These are phyloP conservation scores for Solanum tarapatanum DNA, from an alignment of 257 asterid species.

Conservation along the genomic window DNA sequence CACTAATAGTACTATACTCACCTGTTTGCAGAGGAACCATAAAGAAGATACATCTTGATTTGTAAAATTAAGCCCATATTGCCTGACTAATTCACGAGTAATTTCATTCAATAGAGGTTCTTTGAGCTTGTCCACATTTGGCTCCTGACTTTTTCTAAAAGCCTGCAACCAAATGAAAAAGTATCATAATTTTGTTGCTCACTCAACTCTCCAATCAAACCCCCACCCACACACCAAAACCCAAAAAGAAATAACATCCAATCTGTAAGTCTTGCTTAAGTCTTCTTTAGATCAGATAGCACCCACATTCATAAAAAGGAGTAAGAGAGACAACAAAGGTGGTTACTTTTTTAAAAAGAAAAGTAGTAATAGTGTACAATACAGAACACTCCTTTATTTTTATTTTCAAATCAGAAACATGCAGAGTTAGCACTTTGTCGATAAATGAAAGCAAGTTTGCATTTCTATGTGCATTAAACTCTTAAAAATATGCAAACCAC, in stretches of 20 bases:
- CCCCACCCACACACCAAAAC: background rate
- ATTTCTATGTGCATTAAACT: background rate
- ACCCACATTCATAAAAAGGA: background rate
- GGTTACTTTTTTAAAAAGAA: background rate
- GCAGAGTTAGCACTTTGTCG: background rate
- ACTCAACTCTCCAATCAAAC: background rate
- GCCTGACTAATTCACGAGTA: conserved; percentile 35
- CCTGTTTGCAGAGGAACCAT: conserved; percentile 96
- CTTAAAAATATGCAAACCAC: background rate
- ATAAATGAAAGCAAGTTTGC: background rate
- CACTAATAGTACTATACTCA: conserved; percentile 1
- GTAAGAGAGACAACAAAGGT: background rate
- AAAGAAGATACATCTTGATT: conserved; percentile 53
- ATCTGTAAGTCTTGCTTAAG: background rate
- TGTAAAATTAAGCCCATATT: conserved; percentile 74
- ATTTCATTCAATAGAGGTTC: conserved; percentile 66
- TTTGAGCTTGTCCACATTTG: conserved; percentile 63
- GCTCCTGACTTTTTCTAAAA: conserved; percentile 82
- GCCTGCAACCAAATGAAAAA: conserved; percentile 31
- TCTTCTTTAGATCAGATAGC: background rate
- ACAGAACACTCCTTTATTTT: background rate
- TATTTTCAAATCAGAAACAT: background rate
- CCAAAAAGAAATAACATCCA: background rate
- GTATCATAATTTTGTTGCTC: background rate
- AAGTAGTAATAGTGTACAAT: background rate